Conservation (phyloP, 1,139 yeast species). For the Ashbya aceris region DNA sequence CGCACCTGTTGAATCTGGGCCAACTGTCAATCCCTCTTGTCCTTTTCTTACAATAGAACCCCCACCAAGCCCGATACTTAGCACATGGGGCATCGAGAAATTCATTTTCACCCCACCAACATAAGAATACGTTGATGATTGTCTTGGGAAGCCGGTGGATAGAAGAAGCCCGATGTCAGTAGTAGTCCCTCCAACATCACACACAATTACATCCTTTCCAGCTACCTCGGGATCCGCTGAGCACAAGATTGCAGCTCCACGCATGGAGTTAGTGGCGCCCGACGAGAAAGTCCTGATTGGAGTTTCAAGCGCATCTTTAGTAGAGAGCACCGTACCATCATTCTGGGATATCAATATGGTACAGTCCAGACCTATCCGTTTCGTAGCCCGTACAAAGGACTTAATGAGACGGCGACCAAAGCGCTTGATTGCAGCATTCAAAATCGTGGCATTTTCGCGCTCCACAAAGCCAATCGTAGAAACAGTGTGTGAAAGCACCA, state of each 20-base stretch:
- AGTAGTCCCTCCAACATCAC: slow-evolving; percentile 40
- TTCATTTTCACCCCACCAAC: slow-evolving; percentile 38
- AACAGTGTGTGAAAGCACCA: slow-evolving; percentile 33
- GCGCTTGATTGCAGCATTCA: slow-evolving; percentile 35
- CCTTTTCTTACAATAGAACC: slow-evolving; percentile 34
- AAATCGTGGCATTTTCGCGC: slow-evolving; percentile 37
- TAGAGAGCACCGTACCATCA: slow-evolving; percentile 36
- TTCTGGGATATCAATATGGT: slow-evolving; percentile 36
- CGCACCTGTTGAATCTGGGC: slow-evolving; percentile 38
- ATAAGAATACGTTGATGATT: slow-evolving; percentile 32
- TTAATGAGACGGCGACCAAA: slow-evolving; percentile 34
- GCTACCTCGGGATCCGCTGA: slow-evolving; percentile 23
- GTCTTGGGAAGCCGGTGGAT: slow-evolving; percentile 36
- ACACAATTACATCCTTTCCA: slow-evolving; percentile 31
- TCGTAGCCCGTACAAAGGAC: slow-evolving; percentile 32
- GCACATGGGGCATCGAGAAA: slow-evolving; percentile 39
- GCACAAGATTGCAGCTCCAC: slow-evolving; percentile 37
- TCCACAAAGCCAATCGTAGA: slow-evolving; percentile 36
- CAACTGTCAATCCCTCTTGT: slow-evolving; percentile 28
- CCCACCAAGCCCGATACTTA: slow-evolving; percentile 38
- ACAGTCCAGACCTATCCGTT: slow-evolving; percentile 29
- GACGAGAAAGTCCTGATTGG: slow-evolving; percentile 39
- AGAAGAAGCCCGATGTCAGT: slow-evolving; percentile 37
- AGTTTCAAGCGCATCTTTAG: slow-evolving; percentile 29
- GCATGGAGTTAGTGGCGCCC: slow-evolving; percentile 40